These are phyloP conservation scores for Scheffersomyces stambukii DNA, from an alignment of 1,139 yeast species.

Conservation along the genomic window DNA sequence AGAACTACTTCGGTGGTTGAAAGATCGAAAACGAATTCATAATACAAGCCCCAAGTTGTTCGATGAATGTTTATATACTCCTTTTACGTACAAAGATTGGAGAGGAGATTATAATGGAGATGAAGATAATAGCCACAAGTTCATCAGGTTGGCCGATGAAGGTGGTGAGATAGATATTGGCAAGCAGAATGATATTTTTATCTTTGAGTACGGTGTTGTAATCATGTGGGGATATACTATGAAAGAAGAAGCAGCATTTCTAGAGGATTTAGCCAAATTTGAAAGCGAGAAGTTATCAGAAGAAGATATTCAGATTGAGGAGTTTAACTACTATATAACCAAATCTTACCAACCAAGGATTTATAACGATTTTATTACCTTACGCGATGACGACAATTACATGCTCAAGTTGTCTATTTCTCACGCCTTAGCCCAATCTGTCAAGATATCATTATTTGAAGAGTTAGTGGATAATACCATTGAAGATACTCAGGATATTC, in stretches of 20 bases:
- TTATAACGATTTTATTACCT: conserved; percentile 88
- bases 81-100: conserved; percentile 82
- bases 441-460: conserved; percentile 89
- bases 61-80: conserved; percentile 92
- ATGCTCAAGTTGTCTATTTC: conserved; percentile 87
- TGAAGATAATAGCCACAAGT: conserved; percentile 30
- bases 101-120: conserved; percentile 40
- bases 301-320: conserved; percentile 91
- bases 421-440: conserved; percentile 90
- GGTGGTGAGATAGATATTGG: conserved; percentile 92
- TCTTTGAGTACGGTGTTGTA: conserved; percentile 92
- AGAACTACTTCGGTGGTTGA: conserved; percentile 79
- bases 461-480: conserved; percentile 94
- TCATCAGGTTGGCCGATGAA: conserved; percentile 79
- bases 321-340: conserved; percentile 90
- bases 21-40: conserved; percentile 69
- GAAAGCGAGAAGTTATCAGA: conserved; percentile 86
- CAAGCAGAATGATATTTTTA: conserved; percentile 72
- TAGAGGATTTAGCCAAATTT: conserved; percentile 78
- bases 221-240: conserved; percentile 93
- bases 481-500: conserved; percentile 94
- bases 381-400: conserved; percentile 85
- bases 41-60: conserved; percentile 82
- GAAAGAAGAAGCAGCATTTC: conserved; percentile 77
- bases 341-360: conserved; percentile 92